Evolutionary conservation across 2,329 filamentous ascomycete genomes (phyloP), one percentile per base, ranked within the genome.

Genomic region (Pyrenochaeta sp.): DNA sequence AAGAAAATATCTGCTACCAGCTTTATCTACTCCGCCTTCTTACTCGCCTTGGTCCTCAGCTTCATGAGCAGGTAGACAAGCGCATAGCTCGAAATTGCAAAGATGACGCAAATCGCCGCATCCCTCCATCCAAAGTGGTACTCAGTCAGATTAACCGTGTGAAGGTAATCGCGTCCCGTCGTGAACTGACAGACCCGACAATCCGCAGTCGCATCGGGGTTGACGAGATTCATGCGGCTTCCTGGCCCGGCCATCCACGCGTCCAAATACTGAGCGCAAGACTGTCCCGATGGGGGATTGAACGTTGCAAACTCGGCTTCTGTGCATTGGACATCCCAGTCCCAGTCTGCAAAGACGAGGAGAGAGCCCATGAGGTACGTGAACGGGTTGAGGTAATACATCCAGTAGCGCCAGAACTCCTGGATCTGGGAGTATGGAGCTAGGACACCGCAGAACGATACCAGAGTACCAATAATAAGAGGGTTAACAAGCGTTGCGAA

Each of bases 51-150:
- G 7, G 75, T 78, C 58, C 76, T 69, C 45, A 78, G 40, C 68
- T 77, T 78, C 76, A 78, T 78, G 30, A 77, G 60, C 23, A 64
- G 43, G 59, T 77, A 83, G 1, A 82, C 81, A 51, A 82, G 48
- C 2, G 69, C 75, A 55, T 88, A 89, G 1, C 80, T 83, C 49
- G 79, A 82, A 33, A 85, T 54, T 1, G 77, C 82, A 59, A 88
- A 87, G 5, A 85, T 74, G 1, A 82, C 82, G 2, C 83, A 80
- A 42, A 89, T 85, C 0, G 67, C 88, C 0, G 85, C 84, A 71
- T 90, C 81, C 44, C 88, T 80, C 88, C 88, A 91, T 0, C 86
- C 87, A 60, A 86, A 86, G 55, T 80, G 84, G 60, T 89, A 85
- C 3, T 85, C 79, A 1, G 78, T 78, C 7, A 90, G 63, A 65